Base-by-base conservation (phyloP, 495 filamentous ascomycete species). In the Talaromyces thailandensis region DNA sequence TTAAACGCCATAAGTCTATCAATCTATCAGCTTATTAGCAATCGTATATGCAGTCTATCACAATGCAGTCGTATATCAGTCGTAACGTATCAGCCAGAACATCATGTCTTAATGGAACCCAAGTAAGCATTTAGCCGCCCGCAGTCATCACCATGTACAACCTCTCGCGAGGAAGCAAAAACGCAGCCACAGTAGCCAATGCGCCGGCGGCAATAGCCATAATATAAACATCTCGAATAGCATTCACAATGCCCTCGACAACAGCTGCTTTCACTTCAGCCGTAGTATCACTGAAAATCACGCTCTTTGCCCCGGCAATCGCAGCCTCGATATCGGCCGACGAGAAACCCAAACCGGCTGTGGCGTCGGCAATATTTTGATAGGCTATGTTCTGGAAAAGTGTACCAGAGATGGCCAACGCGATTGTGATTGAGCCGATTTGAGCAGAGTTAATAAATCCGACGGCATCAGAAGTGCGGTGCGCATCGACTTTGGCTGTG, bases 341-440 rank as follows among this genome's bases (percentile, higher is more conserved):
- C 6, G 62, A 21, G 23, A 59, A 63, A 4, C 62, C 62, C 52
- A 57, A n/a, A 5, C 55, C 55, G 3, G 26, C 55, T 21, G 55
- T 57, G 8, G 29, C 55, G 35, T 18, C 24, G 4, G 14, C 14
- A 35, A 57, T 57, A 25, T 35, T 29, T 6, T 57, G 18, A 23
- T 31, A 77, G 65, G 83, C 76, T 8, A 82, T 63, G 57, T 81
- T 81, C 60, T 85, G 68, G 73, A 83, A 85, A 28, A 85, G 68
- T 9, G 76, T 73, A 6, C 82, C 82, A 16, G 82, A 77, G 43
- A 86, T 82, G 6, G 80, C 76, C 2, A 86, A 75, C 0, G 76
- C 73, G 43, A 87, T 75, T 3, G 79, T 77, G 16, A 79, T 71
- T 35, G 80, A 81, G 6, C 73, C 70, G 7, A 86, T 74, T 64